Evolutionary conservation across 768 basidiomycete species (phyloP).

Genomic region (Suillus alpinus): DNA sequence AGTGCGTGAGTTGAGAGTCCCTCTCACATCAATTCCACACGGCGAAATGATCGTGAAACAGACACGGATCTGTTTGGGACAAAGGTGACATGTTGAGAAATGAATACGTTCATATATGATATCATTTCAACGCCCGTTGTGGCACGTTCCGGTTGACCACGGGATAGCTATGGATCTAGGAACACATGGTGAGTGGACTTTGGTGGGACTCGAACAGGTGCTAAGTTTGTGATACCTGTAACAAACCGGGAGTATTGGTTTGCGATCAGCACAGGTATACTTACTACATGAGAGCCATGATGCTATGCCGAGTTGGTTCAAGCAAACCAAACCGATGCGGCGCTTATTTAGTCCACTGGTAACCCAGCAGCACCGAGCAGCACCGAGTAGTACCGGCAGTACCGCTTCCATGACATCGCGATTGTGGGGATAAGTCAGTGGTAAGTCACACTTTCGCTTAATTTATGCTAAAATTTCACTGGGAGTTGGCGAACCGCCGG

Average conservation of each 20-base stretch:
- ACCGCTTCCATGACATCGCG: too few species aligned
- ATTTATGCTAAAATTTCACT: too few species aligned
- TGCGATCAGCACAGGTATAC: not conserved
- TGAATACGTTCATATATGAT: not conserved
- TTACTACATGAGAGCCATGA: not conserved
- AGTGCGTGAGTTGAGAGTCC: not conserved
- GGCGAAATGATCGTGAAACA: not conserved
- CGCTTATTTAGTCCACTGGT: not conserved
- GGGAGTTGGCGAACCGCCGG: not conserved
- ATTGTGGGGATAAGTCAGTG: not conserved
- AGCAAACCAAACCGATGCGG: not conserved
- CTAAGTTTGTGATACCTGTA: too few species aligned
- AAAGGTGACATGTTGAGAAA: not conserved
- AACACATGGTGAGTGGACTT: conserved; percentile 1
- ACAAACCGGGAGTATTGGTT: not conserved
- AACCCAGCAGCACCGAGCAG: not conserved
- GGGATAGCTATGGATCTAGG: not conserved
- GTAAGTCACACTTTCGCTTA: too few species aligned
- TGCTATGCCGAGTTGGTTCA: not conserved
- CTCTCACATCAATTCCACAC: not conserved
- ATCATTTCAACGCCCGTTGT: not conserved
- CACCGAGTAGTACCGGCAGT: too few species aligned
- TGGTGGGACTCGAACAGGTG: not conserved
- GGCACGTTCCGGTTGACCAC: not conserved
- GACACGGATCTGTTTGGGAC: not conserved